Conservation (phyloP, 148 eudicot species). For the Rheum nobile region DNA sequence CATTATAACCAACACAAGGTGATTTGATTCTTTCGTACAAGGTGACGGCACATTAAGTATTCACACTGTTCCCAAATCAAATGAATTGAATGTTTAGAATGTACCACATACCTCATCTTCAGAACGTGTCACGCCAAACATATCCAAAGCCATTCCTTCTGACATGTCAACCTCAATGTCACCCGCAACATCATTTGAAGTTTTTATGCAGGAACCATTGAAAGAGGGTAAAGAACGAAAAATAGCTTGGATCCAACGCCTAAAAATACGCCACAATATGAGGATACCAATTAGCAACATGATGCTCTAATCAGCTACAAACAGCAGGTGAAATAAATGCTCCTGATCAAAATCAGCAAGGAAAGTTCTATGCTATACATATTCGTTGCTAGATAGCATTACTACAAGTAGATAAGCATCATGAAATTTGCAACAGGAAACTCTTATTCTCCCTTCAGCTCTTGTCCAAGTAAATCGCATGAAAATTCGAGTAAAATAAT, state of each 20-base stretch:
- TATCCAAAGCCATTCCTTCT: conserved; percentile 69
- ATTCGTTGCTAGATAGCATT: background rate
- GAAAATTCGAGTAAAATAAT: background rate
- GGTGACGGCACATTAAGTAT: background rate
- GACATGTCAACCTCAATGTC: conserved; percentile 65
- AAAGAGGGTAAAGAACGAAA: conserved; percentile 20
- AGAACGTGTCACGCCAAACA: conserved; percentile 58
- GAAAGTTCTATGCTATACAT: background rate
- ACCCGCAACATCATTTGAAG: conserved; percentile 11
- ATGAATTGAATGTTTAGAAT: background rate
- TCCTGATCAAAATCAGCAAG: background rate
- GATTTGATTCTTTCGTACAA: background rate
- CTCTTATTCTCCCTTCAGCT: background rate
- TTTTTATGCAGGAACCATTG: conserved; percentile 16
- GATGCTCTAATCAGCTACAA: background rate
- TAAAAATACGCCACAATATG: conserved; percentile 17
- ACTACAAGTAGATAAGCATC: background rate
- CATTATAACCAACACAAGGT: background rate
- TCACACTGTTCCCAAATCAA: background rate
- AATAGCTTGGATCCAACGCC: conserved; percentile 98
- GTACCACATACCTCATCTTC: conserved; percentile 50
- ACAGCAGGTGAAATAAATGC: background rate
- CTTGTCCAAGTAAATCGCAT: background rate
- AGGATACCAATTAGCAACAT: conserved; percentile 1
- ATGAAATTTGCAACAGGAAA: background rate